Evolutionary conservation across 2,329 filamentous ascomycete species (phyloP).

Genomic region (Endoconidiophora laricicola): DNA sequence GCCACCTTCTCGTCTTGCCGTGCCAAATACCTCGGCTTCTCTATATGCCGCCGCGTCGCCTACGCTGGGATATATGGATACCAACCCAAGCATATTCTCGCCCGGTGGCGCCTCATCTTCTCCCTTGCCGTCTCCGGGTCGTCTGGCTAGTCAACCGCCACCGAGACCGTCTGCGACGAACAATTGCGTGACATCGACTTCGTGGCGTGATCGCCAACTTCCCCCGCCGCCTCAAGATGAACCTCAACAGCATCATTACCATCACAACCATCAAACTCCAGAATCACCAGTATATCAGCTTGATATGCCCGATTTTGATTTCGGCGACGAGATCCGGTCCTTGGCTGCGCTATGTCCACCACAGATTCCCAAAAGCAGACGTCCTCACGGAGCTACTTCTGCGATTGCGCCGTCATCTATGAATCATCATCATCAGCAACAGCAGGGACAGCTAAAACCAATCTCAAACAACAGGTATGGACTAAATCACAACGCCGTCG

Average conservation of each 20-base stretch:
- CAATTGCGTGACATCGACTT: not conserved
- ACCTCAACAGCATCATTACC: not conserved
- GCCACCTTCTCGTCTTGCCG: not conserved
- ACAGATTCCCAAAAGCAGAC: not conserved
- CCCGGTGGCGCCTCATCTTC: too few species aligned
- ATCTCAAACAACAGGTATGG: not conserved
- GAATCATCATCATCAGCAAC: too few species aligned
- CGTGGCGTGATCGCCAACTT: conserved; percentile 1
- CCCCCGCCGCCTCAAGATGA: conserved; percentile 3
- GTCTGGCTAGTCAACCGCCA: not conserved
- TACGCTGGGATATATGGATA: not conserved
- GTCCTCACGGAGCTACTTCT: not conserved
- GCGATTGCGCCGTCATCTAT: not conserved
- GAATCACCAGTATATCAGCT: conserved; percentile 8
- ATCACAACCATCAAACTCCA: not conserved
- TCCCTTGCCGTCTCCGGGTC: not conserved
- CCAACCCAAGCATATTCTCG: too few species aligned
- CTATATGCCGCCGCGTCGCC: not conserved
- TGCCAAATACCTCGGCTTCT: not conserved
- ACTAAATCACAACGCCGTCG: not conserved
- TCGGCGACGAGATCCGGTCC: conserved; percentile 4
- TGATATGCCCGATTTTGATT: not conserved
- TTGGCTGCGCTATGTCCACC: not conserved
- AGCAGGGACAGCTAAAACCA: not conserved
- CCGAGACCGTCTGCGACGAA: not conserved